Evolutionary conservation across 106 monocot species (phyloP), one percentile per base, ranked within the genome.

Genomic region (Agapanthus africanus): DNA sequence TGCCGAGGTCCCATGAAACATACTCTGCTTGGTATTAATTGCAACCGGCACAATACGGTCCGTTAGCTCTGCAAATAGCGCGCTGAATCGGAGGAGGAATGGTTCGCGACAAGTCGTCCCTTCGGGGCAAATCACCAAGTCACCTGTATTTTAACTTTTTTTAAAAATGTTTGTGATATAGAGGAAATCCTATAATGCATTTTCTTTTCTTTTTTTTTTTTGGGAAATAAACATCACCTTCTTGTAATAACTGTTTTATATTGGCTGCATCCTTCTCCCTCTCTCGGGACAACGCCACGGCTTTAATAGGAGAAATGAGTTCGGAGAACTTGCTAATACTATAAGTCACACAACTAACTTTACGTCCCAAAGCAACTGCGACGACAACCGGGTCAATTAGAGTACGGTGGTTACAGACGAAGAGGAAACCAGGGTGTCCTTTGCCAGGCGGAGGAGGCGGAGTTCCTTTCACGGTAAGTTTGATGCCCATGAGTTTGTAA

Each of bases 331-430:
- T 76, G 54, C 83, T 83, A 50, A 86, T 69, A 57, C 83, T 83
- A 66, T 91, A 91, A 35, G 90, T 86, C 73, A 86, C 90, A 40
- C 83, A 83, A 37, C 81, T 66, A 28, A 91, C 49, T n/a, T 64
- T 59, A 63, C 90, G 86, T 21, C 81, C 64, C 26, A 91, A 78
- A 35, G 79, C 83, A 11, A 75, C 71, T 25, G 90, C 73, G 75
- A 76, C 75, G 9, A 83, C 67, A 13, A 91, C 81, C 0, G 90
- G 90, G 74, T 91, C 90, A 60, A 90, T 74, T 33, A 90, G 71
- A 34, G 86, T 83, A 34, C 90, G 83, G 74, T 91, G 90, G 67
- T 81, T 86, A 74, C 90, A 91, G n/a, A 86, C 83, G 72, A 86
- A 79, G 60, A 91, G 86, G 56, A 83, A 80, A 16, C 90, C 89